A percentile compares a stretch with the other conserved stretches of the same genome.
These are phyloP conservation scores for Aureobasidium sp. DNA, from an alignment of 2,329 filamentous ascomycete genomes.

Conservation along the genomic window DNA sequence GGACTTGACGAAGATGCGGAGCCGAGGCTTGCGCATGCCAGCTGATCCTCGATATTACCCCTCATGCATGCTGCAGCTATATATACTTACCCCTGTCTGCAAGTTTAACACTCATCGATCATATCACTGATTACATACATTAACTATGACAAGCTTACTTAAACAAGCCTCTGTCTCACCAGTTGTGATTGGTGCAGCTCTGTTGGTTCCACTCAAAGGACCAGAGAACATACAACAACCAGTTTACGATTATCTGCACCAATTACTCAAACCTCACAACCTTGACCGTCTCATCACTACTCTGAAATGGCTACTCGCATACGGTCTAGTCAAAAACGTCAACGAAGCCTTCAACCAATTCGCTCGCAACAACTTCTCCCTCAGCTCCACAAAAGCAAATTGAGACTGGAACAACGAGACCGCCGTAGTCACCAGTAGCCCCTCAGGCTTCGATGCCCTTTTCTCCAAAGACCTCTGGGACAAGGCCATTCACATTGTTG, in stretches of 20 bases:
- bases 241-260: conserved; percentile 31
- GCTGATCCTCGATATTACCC: conserved; percentile 6
- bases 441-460: conserved; percentile 42
- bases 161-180: conserved; percentile 25
- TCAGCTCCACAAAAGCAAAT: conserved; percentile 37
- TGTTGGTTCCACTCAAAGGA: conserved; percentile 29
- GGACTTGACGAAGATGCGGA: neutral
- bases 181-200: conserved; percentile 23
- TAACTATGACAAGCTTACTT: conserved; percentile 36
- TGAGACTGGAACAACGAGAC: conserved; percentile 42
- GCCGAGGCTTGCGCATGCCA: neutral
- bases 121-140: too few species aligned
- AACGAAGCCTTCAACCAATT: conserved; percentile 33
- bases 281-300: conserved; percentile 30
- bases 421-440: conserved; percentile 39
- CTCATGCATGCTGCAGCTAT: conserved; percentile 7
- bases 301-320: conserved; percentile 34
- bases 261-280: conserved; percentile 31
- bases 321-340: conserved; percentile 34
- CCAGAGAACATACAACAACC: conserved; percentile 33
- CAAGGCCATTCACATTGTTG: conserved; percentile 43
- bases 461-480: conserved; percentile 38
- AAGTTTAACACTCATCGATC: too few species aligned
- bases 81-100: neutral
- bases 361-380: conserved; percentile 41